Conservation (phyloP, 495 filamentous ascomycete genomes). For the Aspergillus diversus region DNA sequence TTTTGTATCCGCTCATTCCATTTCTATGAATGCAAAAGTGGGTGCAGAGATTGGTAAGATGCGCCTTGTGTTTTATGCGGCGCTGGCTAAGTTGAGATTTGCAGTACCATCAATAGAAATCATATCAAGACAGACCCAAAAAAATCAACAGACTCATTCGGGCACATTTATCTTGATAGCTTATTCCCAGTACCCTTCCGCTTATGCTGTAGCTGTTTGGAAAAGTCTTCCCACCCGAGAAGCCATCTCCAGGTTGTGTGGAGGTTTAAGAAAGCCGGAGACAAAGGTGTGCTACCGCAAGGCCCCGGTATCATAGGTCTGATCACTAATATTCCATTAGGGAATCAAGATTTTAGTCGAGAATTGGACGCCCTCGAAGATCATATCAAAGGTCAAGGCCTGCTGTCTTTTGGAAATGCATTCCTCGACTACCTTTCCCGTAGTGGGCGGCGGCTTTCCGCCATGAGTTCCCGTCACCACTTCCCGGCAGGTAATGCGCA, state of each 20-base stretch:
- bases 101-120: not conserved
- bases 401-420: conserved; percentile 15
- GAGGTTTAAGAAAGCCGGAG: conserved; percentile 14
- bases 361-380: conserved; percentile 15
- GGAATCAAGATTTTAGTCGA: not conserved
- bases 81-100: not conserved
- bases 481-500: conserved; percentile 15
- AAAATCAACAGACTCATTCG: not conserved
- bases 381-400: conserved; percentile 14
- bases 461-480: conserved; percentile 5
- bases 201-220: conserved; percentile 17
- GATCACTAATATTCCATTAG: not conserved
- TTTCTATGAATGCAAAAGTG: conserved; percentile 14
- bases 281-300: not conserved
- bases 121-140: conserved; percentile 8
- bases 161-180: conserved; percentile 3
- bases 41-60: conserved; percentile 10
- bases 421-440: conserved; percentile 12
- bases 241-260: conserved; percentile 10
- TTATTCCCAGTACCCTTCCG: not conserved
- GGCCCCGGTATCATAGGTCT: too few species aligned
- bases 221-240: conserved; percentile 9
- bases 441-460: conserved; percentile 4
- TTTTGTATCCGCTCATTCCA: conserved; percentile 19
- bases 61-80: not conserved